Percentiles rank a stretch among this genome's conserved stretches.
These are phyloP conservation scores for Phoenix roebelenii DNA, from an alignment of 176 grass and related monocot genomes.

Conservation along the genomic window DNA sequence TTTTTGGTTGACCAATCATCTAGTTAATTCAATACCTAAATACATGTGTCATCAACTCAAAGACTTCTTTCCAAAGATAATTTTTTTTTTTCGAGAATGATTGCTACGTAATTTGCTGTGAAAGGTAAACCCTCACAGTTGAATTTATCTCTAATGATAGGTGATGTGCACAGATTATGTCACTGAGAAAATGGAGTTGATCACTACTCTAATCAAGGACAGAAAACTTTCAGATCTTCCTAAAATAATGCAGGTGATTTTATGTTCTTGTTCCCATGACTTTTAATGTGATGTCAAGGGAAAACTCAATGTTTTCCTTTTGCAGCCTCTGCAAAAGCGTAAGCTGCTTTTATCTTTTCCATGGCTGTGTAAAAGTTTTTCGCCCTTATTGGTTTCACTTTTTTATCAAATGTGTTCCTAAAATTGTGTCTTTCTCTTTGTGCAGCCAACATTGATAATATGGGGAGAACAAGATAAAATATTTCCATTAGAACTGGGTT, in stretches of 20 bases:
- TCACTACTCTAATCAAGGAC: constrained; percentile 47
- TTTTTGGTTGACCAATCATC: too few species aligned
- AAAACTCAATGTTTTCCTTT: too few species aligned
- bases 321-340: too few species aligned
- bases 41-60: too few species aligned
- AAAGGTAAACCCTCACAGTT: not conserved
- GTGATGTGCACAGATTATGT: constrained; percentile 76
- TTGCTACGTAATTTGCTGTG: too few species aligned
- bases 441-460: constrained; percentile 59
- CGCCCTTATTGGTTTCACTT: too few species aligned
- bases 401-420: too few species aligned
- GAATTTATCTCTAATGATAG: constrained; percentile 30
- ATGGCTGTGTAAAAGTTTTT: too few species aligned
- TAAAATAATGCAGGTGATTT: constrained; percentile 60
- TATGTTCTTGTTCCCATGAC: not conserved
- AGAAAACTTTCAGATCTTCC: constrained; percentile 66
- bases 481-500: constrained; percentile 83
- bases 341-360: too few species aligned
- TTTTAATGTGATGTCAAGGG: not conserved
- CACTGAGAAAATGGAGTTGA: constrained; percentile 66
- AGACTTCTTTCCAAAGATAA: too few species aligned
- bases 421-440: constrained; percentile 1
- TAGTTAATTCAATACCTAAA: too few species aligned
- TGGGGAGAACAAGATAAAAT: constrained; percentile 82
- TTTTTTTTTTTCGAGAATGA: too few species aligned